These are phyloP conservation scores for Coix lacrymajobi DNA, from an alignment of 176 grass and related monocot genomes.

Conservation along the genomic window DNA sequence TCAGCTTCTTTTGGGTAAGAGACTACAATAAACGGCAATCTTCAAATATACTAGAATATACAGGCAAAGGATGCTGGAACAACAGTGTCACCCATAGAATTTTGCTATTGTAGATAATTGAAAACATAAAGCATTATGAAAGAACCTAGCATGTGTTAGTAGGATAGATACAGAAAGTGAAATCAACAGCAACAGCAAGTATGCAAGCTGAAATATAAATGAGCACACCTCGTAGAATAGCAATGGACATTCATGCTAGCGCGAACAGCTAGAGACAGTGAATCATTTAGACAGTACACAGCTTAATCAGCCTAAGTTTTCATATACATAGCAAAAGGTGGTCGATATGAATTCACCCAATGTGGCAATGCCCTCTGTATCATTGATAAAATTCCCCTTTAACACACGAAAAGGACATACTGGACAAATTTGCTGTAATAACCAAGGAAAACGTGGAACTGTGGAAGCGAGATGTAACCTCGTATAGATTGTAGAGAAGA, in stretches of 20 bases:
- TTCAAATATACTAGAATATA: background rate
- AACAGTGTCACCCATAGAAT: background rate
- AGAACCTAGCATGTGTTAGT: background rate
- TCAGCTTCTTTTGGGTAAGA: background rate
- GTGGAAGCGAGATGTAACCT: constrained; percentile 33
- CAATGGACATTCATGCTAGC: background rate
- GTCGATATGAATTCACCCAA: background rate
- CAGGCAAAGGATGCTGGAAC: background rate
- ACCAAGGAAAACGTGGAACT: background rate
- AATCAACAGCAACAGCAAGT: background rate
- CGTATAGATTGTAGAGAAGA: constrained; percentile 85
- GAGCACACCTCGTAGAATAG: background rate
- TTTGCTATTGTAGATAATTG: background rate
- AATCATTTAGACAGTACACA: background rate
- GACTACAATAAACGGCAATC: background rate
- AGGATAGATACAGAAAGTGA: background rate
- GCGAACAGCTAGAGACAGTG: background rate
- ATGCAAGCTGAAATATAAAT: background rate
- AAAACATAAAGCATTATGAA: background rate
- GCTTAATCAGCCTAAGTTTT: background rate
- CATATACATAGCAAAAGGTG: background rate
- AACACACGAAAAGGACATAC: background rate
- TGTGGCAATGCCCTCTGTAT: background rate
- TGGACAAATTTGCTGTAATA: background rate
- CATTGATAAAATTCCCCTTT: background rate